These are phyloP conservation scores for Aspergillus sp. DNA, from an alignment of 2,329 filamentous ascomycete species.

Conservation along the genomic window DNA sequence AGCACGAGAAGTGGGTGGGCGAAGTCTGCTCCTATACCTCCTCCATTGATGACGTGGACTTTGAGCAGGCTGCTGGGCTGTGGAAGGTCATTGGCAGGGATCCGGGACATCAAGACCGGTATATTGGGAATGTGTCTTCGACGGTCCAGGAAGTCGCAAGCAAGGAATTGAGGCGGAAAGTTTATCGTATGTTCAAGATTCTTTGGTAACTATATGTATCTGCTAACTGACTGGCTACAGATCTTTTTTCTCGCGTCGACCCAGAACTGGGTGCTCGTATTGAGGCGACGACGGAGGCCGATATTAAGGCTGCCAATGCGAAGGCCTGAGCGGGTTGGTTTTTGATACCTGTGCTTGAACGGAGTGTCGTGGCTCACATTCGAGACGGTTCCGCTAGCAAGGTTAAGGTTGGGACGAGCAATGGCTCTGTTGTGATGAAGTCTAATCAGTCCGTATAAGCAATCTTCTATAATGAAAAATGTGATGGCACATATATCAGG, in stretches of 20 bases:
- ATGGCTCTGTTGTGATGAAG: no score
- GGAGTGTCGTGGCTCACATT: no score
- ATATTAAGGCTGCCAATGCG: background rate
- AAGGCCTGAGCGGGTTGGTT: no score
- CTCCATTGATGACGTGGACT: conserved; percentile 19
- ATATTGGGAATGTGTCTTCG: conserved; percentile 21
- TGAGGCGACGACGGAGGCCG: background rate
- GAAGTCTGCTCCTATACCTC: conserved; percentile 15
- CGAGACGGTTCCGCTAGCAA: no score
- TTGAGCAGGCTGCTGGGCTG: conserved; percentile 21
- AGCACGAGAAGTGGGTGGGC: conserved; percentile 23
- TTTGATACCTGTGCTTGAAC: no score
- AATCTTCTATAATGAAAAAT: no score
- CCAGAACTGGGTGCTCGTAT: background rate
- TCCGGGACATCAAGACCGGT: conserved; percentile 25
- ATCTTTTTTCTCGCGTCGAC: background rate
- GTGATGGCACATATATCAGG: no score
- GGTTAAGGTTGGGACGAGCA: no score
- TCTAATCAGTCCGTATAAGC: no score
- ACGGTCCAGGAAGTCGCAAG: conserved; percentile 15
- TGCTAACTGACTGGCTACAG: background rate
- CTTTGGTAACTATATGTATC: background rate
- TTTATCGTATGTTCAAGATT: conserved; percentile 20
- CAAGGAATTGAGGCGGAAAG: conserved; percentile 14
- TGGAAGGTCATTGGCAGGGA: conserved; percentile 26